phyloP scores from a whole-genome alignment of 805 yeast species.

The Saturnispora gosingensis region DNA sequence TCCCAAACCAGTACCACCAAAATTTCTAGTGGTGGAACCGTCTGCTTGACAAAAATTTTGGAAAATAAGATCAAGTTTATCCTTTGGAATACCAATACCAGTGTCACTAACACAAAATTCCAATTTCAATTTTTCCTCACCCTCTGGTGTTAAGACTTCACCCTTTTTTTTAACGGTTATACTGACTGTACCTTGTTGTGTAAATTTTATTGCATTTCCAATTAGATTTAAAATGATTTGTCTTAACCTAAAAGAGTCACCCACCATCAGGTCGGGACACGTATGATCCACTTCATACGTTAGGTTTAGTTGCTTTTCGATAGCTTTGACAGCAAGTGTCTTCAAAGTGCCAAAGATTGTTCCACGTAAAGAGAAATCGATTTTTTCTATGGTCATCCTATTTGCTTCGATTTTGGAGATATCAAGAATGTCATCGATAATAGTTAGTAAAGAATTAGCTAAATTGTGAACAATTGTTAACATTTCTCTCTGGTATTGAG shows the following conservation, averaged over 20 bases:
- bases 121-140: constrained; percentile 40
- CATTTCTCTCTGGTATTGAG: constrained; percentile 91
- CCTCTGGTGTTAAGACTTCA: constrained; percentile 23
- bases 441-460: constrained; percentile 77
- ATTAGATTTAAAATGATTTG: constrained; percentile 81
- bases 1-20: constrained; percentile 91
- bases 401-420: constrained; percentile 90
- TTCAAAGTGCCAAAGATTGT: constrained; percentile 86
- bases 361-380: constrained; percentile 76
- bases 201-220: constrained; percentile 85
- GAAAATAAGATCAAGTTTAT: constrained; percentile 74
- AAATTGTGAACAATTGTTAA: constrained; percentile 79
- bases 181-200: constrained; percentile 73
- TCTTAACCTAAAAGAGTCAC: constrained; percentile 81
- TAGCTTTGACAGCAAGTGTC: constrained; percentile 83
- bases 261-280: constrained; percentile 78
- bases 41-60: constrained; percentile 92
- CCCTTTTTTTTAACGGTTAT: constrained; percentile 44
- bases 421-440: constrained; percentile 84
- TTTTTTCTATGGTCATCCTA: constrained; percentile 86
- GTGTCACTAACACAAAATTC: constrained; percentile 87
- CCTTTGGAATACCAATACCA: constrained; percentile 83
- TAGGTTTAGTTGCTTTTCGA: constrained; percentile 73
- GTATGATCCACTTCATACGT: constrained; percentile 77
- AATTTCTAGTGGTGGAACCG: constrained; percentile 86